Evolutionary conservation across 2,329 filamentous ascomycete genomes (phyloP), one percentile per base, ranked within the genome.

Genomic region (Calonectria henricotiae): DNA sequence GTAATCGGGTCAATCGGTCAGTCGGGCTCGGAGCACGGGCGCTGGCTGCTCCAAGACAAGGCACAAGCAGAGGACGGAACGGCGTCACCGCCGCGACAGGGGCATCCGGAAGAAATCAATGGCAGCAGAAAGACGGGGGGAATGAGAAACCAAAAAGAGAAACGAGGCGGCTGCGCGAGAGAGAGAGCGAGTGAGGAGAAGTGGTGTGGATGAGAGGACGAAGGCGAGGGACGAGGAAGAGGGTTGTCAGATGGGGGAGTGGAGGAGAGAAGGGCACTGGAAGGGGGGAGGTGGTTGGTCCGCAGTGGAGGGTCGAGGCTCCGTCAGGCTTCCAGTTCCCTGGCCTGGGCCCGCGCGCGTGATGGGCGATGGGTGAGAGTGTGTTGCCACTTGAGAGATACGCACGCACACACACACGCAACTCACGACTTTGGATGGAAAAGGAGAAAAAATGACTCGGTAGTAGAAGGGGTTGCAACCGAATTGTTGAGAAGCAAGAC

Each of bases 41-140:
- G 46, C 39, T 49, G 54, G 30, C 43, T 46, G 44, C 51, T 44
- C 39, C 17, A 27, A 32, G 55, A 27, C 39, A 37, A 61, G 35
- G 35, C 41, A 44, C 49, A 66, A 39, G 46, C 60, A 65, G 55
- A 69, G 72, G 74, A 67, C 71, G 73, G 74, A 78, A 55, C 76
- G 76, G 76, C 76, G 76, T 78, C 76, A 78, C 76, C 76, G 76
- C 76, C 76, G 76, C 75, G 72, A 72, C 69, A 73, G 39, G 74
- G 71, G 73, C 76, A 78, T 78, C 60, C 74, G 62, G 68, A 74
- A 71, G 63, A 70, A 58, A 74, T 73, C 75, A 77, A 77, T 78
- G 67, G 76, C 73, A 70, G 68, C 62, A 71, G 70, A 68, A 71
- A 70, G 63, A 66, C 69, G 65, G 55, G 43, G 32, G 46, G 70